A percentile compares a stretch with the other conserved stretches of the same genome.
Conservation (phyloP, 208 protist genomes). For the Angomonas deanei region DNA sequence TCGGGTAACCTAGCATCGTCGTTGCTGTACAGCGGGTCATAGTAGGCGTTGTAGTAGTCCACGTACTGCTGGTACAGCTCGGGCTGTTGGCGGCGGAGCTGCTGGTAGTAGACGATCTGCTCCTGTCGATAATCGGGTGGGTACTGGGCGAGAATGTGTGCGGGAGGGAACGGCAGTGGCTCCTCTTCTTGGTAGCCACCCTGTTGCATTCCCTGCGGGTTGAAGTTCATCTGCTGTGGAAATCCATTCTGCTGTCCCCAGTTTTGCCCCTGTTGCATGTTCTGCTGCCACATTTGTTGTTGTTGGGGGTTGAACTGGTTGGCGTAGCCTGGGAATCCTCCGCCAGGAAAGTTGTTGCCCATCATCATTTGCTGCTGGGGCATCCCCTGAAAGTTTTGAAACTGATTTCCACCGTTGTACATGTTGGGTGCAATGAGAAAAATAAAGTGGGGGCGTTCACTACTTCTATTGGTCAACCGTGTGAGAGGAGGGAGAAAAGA, state of each 20-base stretch:
- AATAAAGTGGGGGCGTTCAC: too few species aligned
- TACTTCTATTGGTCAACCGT: too few species aligned
- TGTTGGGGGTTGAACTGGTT: too few species aligned
- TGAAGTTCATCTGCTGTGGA: conserved; percentile 5
- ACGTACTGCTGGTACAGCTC: conserved; percentile 55
- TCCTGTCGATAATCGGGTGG: conserved; percentile 42
- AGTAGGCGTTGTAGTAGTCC: conserved; percentile 46
- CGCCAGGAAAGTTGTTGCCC: not conserved
- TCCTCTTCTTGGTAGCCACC: conserved; percentile 15
- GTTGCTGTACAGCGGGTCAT: conserved; percentile 26
- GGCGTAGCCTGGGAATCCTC: not conserved
- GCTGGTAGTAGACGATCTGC: conserved; percentile 40
- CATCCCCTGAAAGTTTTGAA: too few species aligned
- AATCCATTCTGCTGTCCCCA: not conserved
- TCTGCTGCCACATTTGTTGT: too few species aligned
- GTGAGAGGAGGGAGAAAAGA: not conserved
- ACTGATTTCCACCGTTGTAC: too few species aligned
- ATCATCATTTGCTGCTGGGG: too few species aligned
- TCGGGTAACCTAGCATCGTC: not conserved
- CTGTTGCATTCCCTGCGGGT: conserved; percentile 24
- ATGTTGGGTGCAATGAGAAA: too few species aligned
- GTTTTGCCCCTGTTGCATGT: not conserved
- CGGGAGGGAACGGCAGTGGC: conserved; percentile 39
- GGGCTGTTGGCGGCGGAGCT: conserved; percentile 38
- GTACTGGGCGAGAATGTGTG: conserved; percentile 39